phyloP scores from a whole-genome alignment of 1,139 yeast genomes.

The Saccharomyces hybrid region DNA sequence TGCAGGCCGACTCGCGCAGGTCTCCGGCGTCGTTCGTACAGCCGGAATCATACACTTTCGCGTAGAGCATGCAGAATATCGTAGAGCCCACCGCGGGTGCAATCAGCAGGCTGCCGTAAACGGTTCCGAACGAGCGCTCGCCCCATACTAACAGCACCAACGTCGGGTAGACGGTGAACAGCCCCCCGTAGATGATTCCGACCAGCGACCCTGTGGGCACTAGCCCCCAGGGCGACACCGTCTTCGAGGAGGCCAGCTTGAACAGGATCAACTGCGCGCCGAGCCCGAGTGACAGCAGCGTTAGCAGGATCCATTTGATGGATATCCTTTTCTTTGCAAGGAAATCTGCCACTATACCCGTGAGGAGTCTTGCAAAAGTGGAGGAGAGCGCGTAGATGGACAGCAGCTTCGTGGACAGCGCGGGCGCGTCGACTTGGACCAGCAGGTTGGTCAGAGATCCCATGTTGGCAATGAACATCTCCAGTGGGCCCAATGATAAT shows the following conservation, averaged over 20 bases:
- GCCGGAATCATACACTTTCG: conserved; percentile 48
- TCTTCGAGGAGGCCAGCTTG: conserved; percentile 7
- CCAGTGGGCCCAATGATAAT: conserved; percentile 75
- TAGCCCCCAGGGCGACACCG: conserved; percentile 17
- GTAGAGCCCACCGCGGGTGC: conserved; percentile 89
- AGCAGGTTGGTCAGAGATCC: conserved; percentile 47
- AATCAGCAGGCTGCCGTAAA: conserved; percentile 86
- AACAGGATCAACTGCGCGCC: conserved; percentile 36
- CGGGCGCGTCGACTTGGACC: conserved; percentile 9
- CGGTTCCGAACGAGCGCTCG: conserved; percentile 78
- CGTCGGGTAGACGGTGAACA: conserved; percentile 81
- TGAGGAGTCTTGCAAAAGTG: conserved; percentile 53
- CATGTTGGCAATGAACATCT: conserved; percentile 78
- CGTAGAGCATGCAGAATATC: conserved; percentile 64
- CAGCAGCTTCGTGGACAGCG: conserved; percentile 42
- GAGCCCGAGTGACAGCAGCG: conserved; percentile 39
- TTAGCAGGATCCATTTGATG: conserved; percentile 41
- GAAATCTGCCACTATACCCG: conserved; percentile 64
- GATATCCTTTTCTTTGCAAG: conserved; percentile 32
- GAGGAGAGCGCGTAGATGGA: conserved; percentile 49
- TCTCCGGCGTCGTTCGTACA: conserved; percentile 15
- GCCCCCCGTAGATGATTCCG: conserved; percentile 75
- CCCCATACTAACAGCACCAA: conserved; percentile 84
- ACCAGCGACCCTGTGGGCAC: conserved; percentile 44
- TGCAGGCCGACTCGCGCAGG: conserved; percentile 12